These are phyloP conservation scores for Aristolochia californica DNA, from an alignment of 164 flowering plant species.

Conservation along the genomic window DNA sequence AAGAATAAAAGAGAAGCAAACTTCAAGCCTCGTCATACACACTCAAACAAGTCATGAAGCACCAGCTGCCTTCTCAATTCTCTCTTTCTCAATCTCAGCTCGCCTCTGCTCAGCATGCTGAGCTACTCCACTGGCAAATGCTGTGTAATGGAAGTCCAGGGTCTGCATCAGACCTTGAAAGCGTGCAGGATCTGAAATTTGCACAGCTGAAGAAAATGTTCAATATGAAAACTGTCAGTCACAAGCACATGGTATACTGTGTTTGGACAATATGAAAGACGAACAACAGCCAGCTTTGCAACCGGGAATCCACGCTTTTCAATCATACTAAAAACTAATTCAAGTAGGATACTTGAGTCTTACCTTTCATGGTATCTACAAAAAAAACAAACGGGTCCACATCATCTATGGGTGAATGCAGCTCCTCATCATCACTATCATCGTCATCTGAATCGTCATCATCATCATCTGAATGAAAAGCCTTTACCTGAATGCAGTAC, in stretches of 20 bases:
- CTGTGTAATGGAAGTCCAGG: slow-evolving; percentile 80
- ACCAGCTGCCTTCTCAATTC: slow-evolving; percentile 53
- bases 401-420: slow-evolving; percentile 96
- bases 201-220: slow-evolving; percentile 33
- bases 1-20: slow-evolving; percentile 11
- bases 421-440: slow-evolving; percentile 89
- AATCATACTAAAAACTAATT: not conserved
- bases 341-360: not conserved
- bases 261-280: too few relatives aligned
- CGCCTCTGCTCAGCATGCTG: slow-evolving; percentile 92
- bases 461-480: slow-evolving; percentile 48
- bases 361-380: slow-evolving; percentile 83
- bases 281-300: too few relatives aligned
- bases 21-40: not conserved
- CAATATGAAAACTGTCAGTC: too few relatives aligned
- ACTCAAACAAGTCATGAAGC: slow-evolving; percentile 23
- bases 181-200: slow-evolving; percentile 68
- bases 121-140: slow-evolving; percentile 81
- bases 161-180: slow-evolving; percentile 74
- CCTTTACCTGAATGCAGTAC: slow-evolving; percentile 47
- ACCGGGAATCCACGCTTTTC: too few relatives aligned
- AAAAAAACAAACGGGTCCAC: slow-evolving; percentile 89
- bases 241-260: too few relatives aligned
- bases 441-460: slow-evolving; percentile 93
- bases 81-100: slow-evolving; percentile 83